These are phyloP conservation scores for Crithidia thermophila DNA, from an alignment of 208 protist species.

Conservation along the genomic window DNA sequence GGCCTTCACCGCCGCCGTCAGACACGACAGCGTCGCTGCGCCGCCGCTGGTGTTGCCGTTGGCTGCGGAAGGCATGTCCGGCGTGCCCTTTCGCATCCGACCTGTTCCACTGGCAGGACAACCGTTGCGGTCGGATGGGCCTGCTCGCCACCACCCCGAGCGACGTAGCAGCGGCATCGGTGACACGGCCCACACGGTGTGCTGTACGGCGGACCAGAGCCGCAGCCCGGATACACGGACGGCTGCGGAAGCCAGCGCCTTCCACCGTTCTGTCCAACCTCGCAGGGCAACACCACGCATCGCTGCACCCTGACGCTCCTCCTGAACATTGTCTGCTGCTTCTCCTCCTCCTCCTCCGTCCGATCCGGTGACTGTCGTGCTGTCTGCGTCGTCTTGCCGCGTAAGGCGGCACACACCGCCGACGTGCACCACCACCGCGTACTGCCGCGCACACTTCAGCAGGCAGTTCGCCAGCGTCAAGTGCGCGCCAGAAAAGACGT, in stretches of 20 bases:
- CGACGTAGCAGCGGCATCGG: neutral
- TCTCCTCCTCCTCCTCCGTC: too few species aligned
- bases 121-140: too few species aligned
- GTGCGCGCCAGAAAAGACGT: slow-evolving; percentile 49
- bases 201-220: neutral
- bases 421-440: slow-evolving; percentile 54
- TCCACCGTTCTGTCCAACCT: too few species aligned
- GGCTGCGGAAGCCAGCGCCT: too few species aligned
- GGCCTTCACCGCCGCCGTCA: neutral
- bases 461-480: slow-evolving; percentile 46
- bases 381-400: neutral
- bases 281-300: too few species aligned
- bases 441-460: slow-evolving; percentile 29
- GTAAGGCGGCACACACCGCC: slow-evolving; percentile 38
- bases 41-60: neutral
- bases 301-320: too few species aligned
- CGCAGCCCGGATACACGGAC: neutral
- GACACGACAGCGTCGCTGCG: slow-evolving; percentile 8
- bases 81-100: too few species aligned
- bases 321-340: too few species aligned
- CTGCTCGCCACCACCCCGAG: neutral
- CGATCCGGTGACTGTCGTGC: too few species aligned
- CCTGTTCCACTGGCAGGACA: too few species aligned
- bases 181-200: neutral
- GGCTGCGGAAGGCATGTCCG: too few species aligned